A percentile compares a stretch with the other conserved stretches of the same genome.
phyloP scores from a whole-genome alignment of 2,329 filamentous ascomycete species.

The Tolypocladium album region DNA sequence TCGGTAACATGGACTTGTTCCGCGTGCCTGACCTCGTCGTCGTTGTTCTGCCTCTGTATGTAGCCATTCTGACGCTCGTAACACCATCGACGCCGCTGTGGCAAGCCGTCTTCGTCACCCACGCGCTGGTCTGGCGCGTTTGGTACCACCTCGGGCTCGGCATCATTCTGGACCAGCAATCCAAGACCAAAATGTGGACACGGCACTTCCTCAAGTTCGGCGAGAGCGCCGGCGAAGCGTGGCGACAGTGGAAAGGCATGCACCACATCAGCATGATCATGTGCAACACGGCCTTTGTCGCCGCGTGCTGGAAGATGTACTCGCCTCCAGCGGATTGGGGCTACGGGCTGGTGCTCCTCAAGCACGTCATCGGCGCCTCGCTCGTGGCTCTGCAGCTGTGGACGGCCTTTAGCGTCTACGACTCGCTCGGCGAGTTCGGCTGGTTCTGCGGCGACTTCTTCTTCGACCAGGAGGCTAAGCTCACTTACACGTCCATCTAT shows the following conservation, averaged over 20 bases:
- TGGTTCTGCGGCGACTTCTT: conserved; percentile 99
- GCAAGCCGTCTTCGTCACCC: conserved; percentile 69
- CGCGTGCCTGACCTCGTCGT: conserved; percentile 76
- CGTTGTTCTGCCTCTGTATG: conserved; percentile 64
- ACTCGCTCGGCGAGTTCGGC: conserved; percentile 91
- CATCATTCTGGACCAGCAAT: conserved; percentile 74
- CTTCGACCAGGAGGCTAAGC: conserved; percentile 76
- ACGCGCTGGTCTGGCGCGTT: conserved; percentile 73
- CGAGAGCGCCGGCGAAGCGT: conserved; percentile 81
- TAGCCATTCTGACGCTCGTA: conserved; percentile 60
- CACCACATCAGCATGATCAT: conserved; percentile 89
- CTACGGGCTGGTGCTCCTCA: conserved; percentile 73
- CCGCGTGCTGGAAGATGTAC: conserved; percentile 96
- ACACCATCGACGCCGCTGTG: conserved; percentile 69
- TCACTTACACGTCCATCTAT: conserved; percentile 96
- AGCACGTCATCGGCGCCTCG: conserved; percentile 74
- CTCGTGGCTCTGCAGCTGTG: conserved; percentile 82
- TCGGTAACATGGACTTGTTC: conserved; percentile 79
- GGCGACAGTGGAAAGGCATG: conserved; percentile 95
- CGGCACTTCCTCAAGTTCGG: conserved; percentile 96
- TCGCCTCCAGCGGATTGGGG: conserved; percentile 75
- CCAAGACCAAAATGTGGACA: conserved; percentile 87
- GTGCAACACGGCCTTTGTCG: conserved; percentile 80
- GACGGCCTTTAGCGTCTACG: conserved; percentile 89
- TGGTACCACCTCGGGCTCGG: conserved; percentile 91